A percentile compares a stretch with the other conserved stretches of the same genome.
Evolutionary conservation across 768 basidiomycete species (phyloP).

Genomic region (Tylopilus subfusipes): DNA sequence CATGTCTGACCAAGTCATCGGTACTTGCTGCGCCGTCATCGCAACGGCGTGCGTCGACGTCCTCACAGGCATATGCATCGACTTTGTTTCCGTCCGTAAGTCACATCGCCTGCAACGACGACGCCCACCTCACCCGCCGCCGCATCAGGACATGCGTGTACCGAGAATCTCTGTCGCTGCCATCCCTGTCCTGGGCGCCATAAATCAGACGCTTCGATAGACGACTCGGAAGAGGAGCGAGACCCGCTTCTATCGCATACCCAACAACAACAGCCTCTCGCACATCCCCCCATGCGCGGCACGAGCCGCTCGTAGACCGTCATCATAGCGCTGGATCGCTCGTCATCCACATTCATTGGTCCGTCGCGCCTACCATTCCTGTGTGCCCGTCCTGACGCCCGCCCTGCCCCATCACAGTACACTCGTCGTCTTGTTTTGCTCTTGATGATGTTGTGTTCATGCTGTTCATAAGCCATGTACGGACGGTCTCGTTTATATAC

Average conservation of each 20-base stretch:
- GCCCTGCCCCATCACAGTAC: background rate
- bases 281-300: slow-evolving; percentile 26
- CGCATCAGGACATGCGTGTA: slow-evolving; percentile 24
- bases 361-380: background rate
- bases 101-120: background rate
- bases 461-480: background rate
- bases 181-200: slow-evolving; percentile 8
- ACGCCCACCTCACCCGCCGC: background rate
- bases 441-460: background rate
- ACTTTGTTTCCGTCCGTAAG: slow-evolving; percentile 25
- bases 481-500: background rate
- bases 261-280: slow-evolving; percentile 16
- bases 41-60: slow-evolving; percentile 22
- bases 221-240: slow-evolving; percentile 17
- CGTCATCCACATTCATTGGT: background rate
- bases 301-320: background rate
- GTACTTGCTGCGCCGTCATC: slow-evolving; percentile 18
- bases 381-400: background rate
- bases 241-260: slow-evolving; percentile 20
- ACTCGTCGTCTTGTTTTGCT: background rate
- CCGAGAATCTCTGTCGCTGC: slow-evolving; percentile 26
- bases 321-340: background rate
- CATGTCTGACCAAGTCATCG: slow-evolving; percentile 23
- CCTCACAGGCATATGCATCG: slow-evolving; percentile 21
- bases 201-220: background rate